Evolutionary conservation across 163 green algal species (phyloP).

Genomic region (Chlorella variabilis): DNA sequence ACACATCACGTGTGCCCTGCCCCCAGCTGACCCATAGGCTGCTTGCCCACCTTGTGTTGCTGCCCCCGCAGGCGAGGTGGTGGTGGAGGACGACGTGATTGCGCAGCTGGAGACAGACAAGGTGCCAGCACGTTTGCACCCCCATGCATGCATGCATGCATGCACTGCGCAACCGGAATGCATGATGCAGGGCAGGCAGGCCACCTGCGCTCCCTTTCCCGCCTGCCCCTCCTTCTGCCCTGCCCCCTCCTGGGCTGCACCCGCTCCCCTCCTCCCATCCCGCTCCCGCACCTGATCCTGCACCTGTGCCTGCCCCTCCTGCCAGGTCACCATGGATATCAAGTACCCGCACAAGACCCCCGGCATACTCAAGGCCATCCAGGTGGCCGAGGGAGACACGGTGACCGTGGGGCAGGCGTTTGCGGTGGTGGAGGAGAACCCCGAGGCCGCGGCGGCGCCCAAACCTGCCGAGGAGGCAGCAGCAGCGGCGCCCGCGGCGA

Average conservation of each 20-base stretch:
- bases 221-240: background rate
- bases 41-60: no score
- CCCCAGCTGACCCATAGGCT: no score
- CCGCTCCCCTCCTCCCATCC: no score
- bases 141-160: no score
- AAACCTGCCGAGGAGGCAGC: background rate
- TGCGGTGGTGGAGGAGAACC: constrained; percentile 73
- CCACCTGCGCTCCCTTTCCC: background rate
- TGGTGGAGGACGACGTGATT: constrained; percentile 87
- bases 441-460: constrained; percentile 25
- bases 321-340: constrained; percentile 84
- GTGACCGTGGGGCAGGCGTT: constrained; percentile 90
- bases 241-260: background rate
- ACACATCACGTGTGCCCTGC: no score
- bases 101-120: constrained; percentile 95
- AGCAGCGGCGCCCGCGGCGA: constrained; percentile 16
- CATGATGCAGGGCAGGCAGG: background rate
- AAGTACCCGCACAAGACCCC: constrained; percentile 73
- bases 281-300: no score
- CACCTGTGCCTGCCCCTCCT: no score
- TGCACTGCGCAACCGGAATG: no score
- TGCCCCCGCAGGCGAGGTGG: constrained; percentile 63
- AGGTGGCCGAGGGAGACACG: constrained; percentile 85
- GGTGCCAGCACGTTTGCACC: constrained; percentile 44
- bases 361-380: constrained; percentile 74